phyloP scores from a whole-genome alignment of 1,284 basidiomycete species.

The Phlebopus sp. region DNA sequence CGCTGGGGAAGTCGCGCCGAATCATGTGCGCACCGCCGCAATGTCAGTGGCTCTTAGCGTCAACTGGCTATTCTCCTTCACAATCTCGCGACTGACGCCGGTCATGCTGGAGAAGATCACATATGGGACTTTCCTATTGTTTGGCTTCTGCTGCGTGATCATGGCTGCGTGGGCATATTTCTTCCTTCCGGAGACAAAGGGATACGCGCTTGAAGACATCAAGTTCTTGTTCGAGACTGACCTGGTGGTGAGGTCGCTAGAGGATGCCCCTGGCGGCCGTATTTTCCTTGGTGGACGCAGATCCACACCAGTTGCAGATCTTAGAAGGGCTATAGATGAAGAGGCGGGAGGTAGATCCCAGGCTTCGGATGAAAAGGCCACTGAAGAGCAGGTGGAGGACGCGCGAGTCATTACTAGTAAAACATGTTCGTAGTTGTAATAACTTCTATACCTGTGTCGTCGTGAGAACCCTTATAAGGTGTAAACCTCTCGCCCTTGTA shows the following conservation, averaged over 20 bases:
- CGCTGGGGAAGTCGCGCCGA: slow-evolving; percentile 48
- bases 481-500: not conserved
- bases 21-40: slow-evolving; percentile 43
- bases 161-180: slow-evolving; percentile 47
- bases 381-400: slow-evolving; percentile 3
- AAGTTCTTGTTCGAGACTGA: slow-evolving; percentile 45
- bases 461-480: not conserved
- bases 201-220: slow-evolving; percentile 47
- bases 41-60: slow-evolving; percentile 43
- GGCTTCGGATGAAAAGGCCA: slow-evolving; percentile 9
- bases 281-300: slow-evolving; percentile 37
- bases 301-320: slow-evolving; percentile 30
- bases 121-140: slow-evolving; percentile 53
- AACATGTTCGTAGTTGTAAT: no score
- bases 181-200: slow-evolving; percentile 45
- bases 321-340: slow-evolving; percentile 13
- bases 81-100: slow-evolving; percentile 48
- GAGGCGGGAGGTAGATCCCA: not conserved
- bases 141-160: slow-evolving; percentile 44
- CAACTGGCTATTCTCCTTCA: slow-evolving; percentile 50
- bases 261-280: slow-evolving; percentile 45
- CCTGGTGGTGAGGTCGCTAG: slow-evolving; percentile 38
- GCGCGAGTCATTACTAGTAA: no score
- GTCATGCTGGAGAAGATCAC: slow-evolving; percentile 47
- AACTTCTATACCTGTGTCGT: no score